Evolutionary conservation across 1,284 basidiomycete species (phyloP), one percentile per base, ranked within the genome.

Genomic region (Bjerkandera adusta): DNA sequence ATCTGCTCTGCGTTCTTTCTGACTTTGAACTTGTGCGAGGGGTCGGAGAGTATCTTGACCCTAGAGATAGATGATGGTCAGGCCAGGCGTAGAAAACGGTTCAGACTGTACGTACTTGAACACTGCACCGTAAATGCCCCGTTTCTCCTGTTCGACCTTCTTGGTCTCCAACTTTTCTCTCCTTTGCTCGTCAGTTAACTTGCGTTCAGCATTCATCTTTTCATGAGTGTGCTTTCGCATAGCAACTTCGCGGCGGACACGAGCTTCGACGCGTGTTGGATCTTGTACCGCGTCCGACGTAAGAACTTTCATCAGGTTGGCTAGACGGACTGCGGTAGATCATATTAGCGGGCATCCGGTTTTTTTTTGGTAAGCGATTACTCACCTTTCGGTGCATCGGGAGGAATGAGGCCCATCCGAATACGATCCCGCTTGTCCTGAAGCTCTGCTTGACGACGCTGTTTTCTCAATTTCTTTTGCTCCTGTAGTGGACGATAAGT

Each of bases 231-330:
- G 84, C 58, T 87, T 87, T 46, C 97, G 79, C 69, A 89, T 88
- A 0, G 91, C 89, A 26, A 99, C 95, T 66, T 99, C 96, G 38
- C 91, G 77, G 32, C 93, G 76, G 5, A 99, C 95, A 37, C 90
- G 83, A 4, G 95, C 95, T 68, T 99, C 97, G 11, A 99, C 92
- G 55, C 95, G 89, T 2, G 97, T 99, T 1, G 97, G 92, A 64
- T 99, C 97, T 73, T 94, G 90, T 10, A 98, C 87, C 0, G 94
- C 95, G 63, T 98, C 95, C 8, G 92, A 92, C 0, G 96, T 97
- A 32, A 99, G 75, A 11, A 99, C 97, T 62, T 94, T 94, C 95
- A 99, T 98, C 62, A 99, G 71, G 68, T 99, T 99, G 36, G 90
- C 83, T 48, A 99, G 75, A 41, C 94, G 92, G 49, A 99, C 96